These are phyloP conservation scores for Xylaria polymorpha DNA, from an alignment of 2,329 filamentous ascomycete genomes.

Conservation along the genomic window DNA sequence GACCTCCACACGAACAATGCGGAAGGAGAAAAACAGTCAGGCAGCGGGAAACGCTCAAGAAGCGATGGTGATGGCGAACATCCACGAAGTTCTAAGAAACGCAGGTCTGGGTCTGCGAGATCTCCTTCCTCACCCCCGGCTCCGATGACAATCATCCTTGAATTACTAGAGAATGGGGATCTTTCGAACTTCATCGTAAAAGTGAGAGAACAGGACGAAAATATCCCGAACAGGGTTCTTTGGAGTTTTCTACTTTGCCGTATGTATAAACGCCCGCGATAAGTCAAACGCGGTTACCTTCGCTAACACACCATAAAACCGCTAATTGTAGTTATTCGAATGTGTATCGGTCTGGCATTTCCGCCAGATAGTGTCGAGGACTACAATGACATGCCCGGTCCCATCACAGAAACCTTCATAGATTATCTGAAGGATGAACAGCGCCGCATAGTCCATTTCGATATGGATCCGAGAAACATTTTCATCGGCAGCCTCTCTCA, in stretches of 20 bases:
- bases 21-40: no score
- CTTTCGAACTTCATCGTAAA: constrained; percentile 25
- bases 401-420: constrained; percentile 3
- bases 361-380: constrained; percentile 1
- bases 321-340: constrained; percentile 24
- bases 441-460: not conserved
- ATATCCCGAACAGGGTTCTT: constrained; percentile 25
- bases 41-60: no score
- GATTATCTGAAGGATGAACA: not conserved
- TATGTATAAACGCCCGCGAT: constrained; percentile 13
- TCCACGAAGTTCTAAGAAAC: not conserved
- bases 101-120: not conserved
- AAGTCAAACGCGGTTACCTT: not conserved
- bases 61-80: no score
- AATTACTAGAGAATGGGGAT: constrained; percentile 32
- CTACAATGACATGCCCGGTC: not conserved
- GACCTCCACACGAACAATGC: constrained; percentile 2
- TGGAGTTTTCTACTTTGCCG: constrained; percentile 33
- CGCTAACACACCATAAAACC: not conserved
- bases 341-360: constrained; percentile 35
- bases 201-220: constrained; percentile 17
- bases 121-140: not conserved
- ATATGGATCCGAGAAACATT: not conserved
- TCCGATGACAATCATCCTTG: constrained; percentile 27
- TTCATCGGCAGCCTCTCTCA: not conserved